A percentile compares a stretch with the other conserved stretches of the same genome.
Conservation (phyloP, 495 filamentous ascomycete species). For the Evernia prunastri region DNA sequence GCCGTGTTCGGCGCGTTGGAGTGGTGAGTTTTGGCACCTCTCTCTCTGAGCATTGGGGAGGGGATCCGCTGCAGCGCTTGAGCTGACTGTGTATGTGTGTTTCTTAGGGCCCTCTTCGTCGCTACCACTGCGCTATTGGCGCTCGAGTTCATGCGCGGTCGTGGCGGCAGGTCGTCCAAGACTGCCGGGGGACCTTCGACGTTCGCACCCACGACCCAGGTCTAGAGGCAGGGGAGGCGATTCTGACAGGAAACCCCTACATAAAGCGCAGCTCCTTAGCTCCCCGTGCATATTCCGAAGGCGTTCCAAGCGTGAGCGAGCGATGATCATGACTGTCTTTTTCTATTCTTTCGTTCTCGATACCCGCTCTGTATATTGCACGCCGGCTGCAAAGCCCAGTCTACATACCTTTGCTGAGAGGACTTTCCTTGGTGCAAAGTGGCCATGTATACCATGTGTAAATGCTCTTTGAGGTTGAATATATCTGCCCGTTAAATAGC, state of each 20-base stretch:
- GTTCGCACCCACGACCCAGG: background rate
- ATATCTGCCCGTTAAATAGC: background rate
- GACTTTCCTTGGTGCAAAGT: too few relatives aligned
- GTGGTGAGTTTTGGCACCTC: slow-evolving; percentile 50
- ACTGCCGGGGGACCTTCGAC: background rate
- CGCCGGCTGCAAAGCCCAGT: background rate
- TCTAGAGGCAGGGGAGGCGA: background rate
- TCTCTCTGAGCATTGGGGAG: too few relatives aligned
- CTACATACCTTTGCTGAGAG: background rate
- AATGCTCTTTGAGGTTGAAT: background rate
- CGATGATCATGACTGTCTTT: background rate
- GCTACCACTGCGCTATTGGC: slow-evolving; percentile 41
- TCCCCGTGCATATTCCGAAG: background rate
- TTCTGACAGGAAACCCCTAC: background rate
- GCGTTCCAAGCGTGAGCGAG: background rate
- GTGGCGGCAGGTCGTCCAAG: slow-evolving; percentile 4
- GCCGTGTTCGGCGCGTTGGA: slow-evolving; percentile 53
- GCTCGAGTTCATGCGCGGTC: slow-evolving; percentile 31
- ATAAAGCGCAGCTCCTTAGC: background rate
- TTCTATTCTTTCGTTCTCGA: background rate
- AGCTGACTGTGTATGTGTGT: background rate
- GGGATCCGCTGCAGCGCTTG: background rate
- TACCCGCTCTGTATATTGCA: background rate
- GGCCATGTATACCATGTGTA: background rate
- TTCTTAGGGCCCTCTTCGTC: slow-evolving; percentile 46